Evolutionary conservation across 345 rosid species (phyloP), one percentile per base, ranked within the genome.

Genomic region (Arabis alpina): DNA sequence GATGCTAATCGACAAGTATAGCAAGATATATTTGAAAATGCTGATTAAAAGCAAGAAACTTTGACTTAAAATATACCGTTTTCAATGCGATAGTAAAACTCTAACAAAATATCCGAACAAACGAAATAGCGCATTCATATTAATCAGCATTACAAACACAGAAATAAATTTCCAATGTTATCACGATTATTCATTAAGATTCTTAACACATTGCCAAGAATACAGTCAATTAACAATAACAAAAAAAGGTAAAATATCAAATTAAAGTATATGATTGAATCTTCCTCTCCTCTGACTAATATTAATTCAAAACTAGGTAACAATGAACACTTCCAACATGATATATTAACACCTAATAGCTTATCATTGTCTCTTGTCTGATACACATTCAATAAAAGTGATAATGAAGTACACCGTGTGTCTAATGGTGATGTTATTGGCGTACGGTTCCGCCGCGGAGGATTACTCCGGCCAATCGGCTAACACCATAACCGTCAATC

Each of bases 401-500:
- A 36, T 4, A 42, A 44, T 19, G 54, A 68, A 68, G 30, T 24
- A 42, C 24, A 12, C 19, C 8, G 12, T 32, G 34, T 70, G 59
- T 70, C 42, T 71, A 19, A n/a, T 62, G 44, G 62, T 24, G 61
- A 43, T 15, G 2, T 30, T 52, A 12, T 32, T 23, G 12, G 32
- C 8, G 23, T 4, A 48, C 10, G 57, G 49, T 49, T 60, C 61
- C 15, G 7, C 19, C 19, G 59, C 30, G 11, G 10, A 30, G 12
- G 23, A 12, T 49, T 19, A 49, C 27, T 39, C 37, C 1, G 12
- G 9, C 36, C 44, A 64, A 64, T 10, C 28, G 27, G 5, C 9
- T 37, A 2, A 25, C 10, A 52, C 39, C 40, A 19, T 71, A 19
- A 34, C 40, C 16, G 74, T 70, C 6, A 59, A 70, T 47, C 19